phyloP scores from a whole-genome alignment of 1,284 basidiomycete species.

The Phellopilus nigrolimitatus region DNA sequence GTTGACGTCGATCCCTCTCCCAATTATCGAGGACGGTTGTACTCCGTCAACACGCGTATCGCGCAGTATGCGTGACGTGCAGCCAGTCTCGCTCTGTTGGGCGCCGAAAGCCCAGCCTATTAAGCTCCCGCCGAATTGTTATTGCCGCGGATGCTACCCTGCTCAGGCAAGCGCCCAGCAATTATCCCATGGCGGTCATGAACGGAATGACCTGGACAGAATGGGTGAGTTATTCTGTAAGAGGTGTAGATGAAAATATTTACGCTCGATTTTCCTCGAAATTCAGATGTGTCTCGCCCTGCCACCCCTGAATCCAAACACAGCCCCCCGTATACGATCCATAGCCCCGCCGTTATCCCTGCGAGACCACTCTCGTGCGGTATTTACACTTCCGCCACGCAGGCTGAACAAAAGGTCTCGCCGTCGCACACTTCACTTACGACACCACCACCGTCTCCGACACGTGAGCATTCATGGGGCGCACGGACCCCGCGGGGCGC shows the following conservation, averaged over 20 bases:
- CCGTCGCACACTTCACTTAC: no score
- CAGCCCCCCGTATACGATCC: no score
- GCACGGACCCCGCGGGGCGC: neutral
- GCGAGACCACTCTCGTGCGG: no score
- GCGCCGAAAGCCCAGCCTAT: neutral
- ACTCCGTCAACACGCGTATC: neutral
- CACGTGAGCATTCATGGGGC: neutral
- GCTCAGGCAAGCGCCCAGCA: neutral
- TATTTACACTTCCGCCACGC: no score
- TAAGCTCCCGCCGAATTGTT: no score
- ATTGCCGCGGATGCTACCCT: neutral
- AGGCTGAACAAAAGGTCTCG: no score
- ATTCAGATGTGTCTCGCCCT: no score
- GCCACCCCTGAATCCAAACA: no score
- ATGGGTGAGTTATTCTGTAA: neutral
- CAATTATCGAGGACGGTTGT: neutral
- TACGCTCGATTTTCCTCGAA: no score
- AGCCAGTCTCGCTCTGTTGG: neutral
- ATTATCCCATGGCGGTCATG: no score
- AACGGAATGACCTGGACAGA: neutral
- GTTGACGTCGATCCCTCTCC: constrained; percentile 8
- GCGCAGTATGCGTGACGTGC: neutral
- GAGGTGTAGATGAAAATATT: neutral
- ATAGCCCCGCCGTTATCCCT: no score
- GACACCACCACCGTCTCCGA: no score